Percentiles rank a stretch among this genome's conserved stretches.
These are phyloP conservation scores for Calophaca sinica DNA, from an alignment of 306 rosid genomes.

Conservation along the genomic window DNA sequence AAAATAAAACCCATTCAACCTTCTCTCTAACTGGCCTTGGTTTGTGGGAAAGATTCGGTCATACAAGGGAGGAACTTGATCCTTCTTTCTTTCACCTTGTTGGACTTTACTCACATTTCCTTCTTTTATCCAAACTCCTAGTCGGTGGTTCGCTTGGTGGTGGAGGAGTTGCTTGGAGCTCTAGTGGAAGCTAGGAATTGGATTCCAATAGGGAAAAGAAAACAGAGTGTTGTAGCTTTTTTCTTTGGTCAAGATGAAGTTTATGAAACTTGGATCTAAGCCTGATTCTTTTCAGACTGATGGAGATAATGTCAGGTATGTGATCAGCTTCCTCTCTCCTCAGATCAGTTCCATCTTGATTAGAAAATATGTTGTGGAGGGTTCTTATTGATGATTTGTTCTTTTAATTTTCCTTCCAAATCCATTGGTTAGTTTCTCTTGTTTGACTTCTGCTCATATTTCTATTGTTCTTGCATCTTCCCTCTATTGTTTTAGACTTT, in stretches of 20 bases:
- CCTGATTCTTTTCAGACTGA: constrained; percentile 87
- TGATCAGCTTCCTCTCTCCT: constrained; percentile 30
- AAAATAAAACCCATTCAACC: background rate
- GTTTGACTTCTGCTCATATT: constrained; percentile 24
- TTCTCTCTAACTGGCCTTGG: constrained; percentile 53
- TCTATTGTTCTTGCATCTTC: constrained; percentile 22
- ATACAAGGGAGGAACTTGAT: constrained; percentile 53
- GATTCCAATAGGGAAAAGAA: constrained; percentile 20
- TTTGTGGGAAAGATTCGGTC: constrained; percentile 73
- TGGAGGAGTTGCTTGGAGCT: constrained; percentile 4
- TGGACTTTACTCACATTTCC: constrained; percentile 27
- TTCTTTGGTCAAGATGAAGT: constrained; percentile 70
- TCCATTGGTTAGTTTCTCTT: constrained; percentile 6
- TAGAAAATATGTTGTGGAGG: constrained; percentile 9
- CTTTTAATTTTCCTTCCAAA: constrained; percentile 4
- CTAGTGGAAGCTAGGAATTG: constrained; percentile 33
- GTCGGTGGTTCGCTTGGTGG: constrained; percentile 6
- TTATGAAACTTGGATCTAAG: constrained; percentile 95
- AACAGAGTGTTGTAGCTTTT: constrained; percentile 16
- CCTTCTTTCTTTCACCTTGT: constrained; percentile 35
- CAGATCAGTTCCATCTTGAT: constrained; percentile 36
- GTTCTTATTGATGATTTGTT: constrained; percentile 27
- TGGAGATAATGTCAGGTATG: constrained; percentile 72
- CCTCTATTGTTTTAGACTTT: background rate
- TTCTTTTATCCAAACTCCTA: background rate